These are phyloP conservation scores for Fusarium sp. DNA, from an alignment of 2,329 filamentous ascomycete genomes.

Conservation along the genomic window DNA sequence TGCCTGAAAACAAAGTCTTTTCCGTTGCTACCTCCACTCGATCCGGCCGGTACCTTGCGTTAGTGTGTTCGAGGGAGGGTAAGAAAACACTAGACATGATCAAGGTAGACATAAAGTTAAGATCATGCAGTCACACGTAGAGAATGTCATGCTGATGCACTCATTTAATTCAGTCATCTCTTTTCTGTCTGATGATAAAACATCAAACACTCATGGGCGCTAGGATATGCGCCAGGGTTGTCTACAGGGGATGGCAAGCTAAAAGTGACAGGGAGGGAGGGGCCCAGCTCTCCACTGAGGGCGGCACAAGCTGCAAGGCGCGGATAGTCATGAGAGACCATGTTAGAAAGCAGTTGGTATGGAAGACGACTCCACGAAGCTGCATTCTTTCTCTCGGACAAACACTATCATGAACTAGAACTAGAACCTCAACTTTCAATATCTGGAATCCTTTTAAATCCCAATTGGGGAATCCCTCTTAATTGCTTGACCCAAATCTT, in stretches of 20 bases:
- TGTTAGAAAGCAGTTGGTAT: conserved; percentile 25
- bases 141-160: fast-evolving
- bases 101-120: conserved; percentile 2
- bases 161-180: neutral
- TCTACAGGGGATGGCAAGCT: conserved; percentile 5
- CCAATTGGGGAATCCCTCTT: conserved; percentile 3
- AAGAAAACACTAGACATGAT: conserved; percentile 12
- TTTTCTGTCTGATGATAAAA: conserved; percentile 16
- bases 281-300: conserved; percentile 9
- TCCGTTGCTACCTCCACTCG: conserved; percentile 15
- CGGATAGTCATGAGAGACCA: conserved; percentile 22
- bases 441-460: neutral
- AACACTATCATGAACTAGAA: neutral
- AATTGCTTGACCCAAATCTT: conserved; percentile 5
- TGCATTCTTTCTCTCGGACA: conserved; percentile 24
- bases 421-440: neutral
- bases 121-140: fast-evolving
- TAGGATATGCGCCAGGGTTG: conserved; percentile 2
- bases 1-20: conserved; percentile 14
- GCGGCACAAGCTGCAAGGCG: conserved; percentile 13
- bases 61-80: conserved; percentile 5
- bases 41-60: conserved; percentile 26
- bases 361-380: conserved; percentile 33
- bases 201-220: conserved; percentile 14
- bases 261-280: conserved; percentile 15